These are phyloP conservation scores for Agaricus sinodeliciosus DNA, from an alignment of 768 basidiomycete species.

Conservation along the genomic window DNA sequence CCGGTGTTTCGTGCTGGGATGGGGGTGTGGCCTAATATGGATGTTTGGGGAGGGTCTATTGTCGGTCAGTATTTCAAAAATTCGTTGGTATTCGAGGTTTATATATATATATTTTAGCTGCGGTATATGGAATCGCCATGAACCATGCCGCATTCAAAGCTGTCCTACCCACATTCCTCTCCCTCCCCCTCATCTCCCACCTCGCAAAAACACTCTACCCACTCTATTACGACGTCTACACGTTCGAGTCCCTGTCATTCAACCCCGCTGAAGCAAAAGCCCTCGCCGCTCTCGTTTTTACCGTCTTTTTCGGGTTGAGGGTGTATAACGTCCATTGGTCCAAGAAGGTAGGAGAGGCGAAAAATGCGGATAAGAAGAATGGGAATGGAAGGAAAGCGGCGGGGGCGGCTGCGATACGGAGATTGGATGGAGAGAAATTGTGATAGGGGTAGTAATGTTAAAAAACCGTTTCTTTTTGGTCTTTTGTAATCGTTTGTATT, in stretches of 20 bases:
- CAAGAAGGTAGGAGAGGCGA: not conserved
- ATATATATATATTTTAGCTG: too few species aligned
- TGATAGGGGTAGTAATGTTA: too few species aligned
- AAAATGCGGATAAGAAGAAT: not conserved
- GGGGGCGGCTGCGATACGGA: too few species aligned
- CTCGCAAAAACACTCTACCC: not conserved
- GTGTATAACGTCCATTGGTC: conserved; percentile 8
- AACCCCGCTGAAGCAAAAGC: conserved; percentile 4
- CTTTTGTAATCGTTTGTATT: too few species aligned
- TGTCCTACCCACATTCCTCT: conserved; percentile 2
- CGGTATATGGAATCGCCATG: conserved; percentile 4
- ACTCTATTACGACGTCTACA: not conserved
- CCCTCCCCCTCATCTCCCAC: not conserved
- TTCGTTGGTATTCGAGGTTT: too few species aligned
- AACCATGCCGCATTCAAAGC: conserved; percentile 1
- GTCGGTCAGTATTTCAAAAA: conserved; percentile 31
- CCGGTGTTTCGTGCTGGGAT: conserved; percentile 35
- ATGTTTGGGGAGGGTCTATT: conserved; percentile 46
- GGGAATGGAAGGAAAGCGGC: not conserved
- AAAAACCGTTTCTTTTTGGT: too few species aligned
- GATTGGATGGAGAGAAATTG: too few species aligned
- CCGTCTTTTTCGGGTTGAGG: conserved; percentile 3
- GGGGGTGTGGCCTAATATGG: conserved; percentile 33
- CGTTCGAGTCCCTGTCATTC: not conserved
- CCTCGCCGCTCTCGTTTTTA: not conserved